Evolutionary conservation across 2,329 filamentous ascomycete genomes (phyloP).

Genomic region (Epichloe sylvatica): DNA sequence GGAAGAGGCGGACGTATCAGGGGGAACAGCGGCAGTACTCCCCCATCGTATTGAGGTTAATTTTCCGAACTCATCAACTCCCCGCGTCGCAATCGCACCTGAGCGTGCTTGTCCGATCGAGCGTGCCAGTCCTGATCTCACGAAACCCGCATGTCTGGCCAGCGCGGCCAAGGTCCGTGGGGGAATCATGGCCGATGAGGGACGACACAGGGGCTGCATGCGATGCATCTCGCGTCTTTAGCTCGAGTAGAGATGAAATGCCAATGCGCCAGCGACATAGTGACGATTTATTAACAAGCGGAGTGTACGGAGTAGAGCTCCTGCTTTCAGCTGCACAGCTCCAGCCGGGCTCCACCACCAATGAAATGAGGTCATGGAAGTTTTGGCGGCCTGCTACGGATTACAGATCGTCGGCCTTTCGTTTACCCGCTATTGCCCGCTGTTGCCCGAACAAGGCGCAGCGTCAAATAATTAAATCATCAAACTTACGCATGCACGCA

Average conservation of each 20-base stretch:
- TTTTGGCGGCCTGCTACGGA: not conserved
- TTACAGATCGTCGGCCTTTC: not conserved
- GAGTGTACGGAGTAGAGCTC: not conserved
- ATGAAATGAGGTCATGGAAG: constrained; percentile 12
- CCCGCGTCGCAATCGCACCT: not conserved
- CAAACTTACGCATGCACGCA: too few species aligned
- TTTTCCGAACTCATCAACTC: not conserved
- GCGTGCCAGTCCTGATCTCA: not conserved
- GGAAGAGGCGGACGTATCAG: constrained; percentile 6
- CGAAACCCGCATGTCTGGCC: constrained; percentile 8
- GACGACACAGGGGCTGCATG: not conserved
- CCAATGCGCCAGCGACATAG: not conserved
- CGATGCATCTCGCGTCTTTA: not conserved
- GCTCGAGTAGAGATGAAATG: not conserved
- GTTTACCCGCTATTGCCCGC: not conserved
- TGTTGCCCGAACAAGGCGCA: not conserved
- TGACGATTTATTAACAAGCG: not conserved
- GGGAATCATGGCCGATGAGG: constrained; percentile 14
- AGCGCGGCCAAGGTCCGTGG: constrained; percentile 13
- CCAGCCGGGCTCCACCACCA: not conserved
- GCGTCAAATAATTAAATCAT: too few species aligned
- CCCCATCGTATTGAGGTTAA: constrained; percentile 9
- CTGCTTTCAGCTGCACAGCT: not conserved
- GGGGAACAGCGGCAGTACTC: constrained; percentile 9
- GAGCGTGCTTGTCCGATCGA: not conserved